These are phyloP conservation scores for Hortiboletus flavorubellus DNA, from an alignment of 768 basidiomycete species.

Conservation along the genomic window DNA sequence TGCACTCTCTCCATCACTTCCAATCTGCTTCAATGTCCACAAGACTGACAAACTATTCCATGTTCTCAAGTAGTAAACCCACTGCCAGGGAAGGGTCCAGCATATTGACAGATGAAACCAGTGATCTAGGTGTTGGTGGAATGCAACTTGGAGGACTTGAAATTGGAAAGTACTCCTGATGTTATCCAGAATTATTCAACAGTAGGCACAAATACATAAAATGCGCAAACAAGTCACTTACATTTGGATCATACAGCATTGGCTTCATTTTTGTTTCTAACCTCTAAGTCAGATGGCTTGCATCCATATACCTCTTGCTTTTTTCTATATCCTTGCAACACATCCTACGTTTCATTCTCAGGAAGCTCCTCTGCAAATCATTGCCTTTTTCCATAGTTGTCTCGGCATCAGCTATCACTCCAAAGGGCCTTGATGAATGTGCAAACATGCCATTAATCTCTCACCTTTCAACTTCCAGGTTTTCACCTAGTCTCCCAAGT, in stretches of 20 bases:
- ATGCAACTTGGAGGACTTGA: constrained; percentile 23
- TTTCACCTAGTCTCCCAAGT: not conserved
- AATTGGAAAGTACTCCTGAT: constrained; percentile 20
- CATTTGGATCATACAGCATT: constrained; percentile 14
- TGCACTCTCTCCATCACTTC: constrained; percentile 28
- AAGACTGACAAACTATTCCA: constrained; percentile 18
- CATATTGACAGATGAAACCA: not conserved
- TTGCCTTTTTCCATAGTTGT: not conserved
- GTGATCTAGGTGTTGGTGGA: constrained; percentile 14
- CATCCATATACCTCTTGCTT: constrained; percentile 2
- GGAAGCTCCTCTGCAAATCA: not conserved
- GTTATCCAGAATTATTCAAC: not conserved
- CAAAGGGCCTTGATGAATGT: constrained; percentile 8
- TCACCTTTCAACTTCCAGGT: not conserved
- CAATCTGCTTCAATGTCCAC: constrained; percentile 22
- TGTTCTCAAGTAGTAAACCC: constrained; percentile 16
- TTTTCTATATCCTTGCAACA: constrained; percentile 12
- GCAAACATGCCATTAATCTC: constrained; percentile 6
- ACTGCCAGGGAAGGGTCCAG: constrained; percentile 10
- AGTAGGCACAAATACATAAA: not conserved
- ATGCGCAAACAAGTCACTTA: constrained; percentile 7
- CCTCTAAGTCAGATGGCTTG: constrained; percentile 1
- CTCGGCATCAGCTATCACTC: constrained; percentile 8
- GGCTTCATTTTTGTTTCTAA: constrained; percentile 17
- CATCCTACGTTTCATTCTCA: constrained; percentile 14